Conservation (phyloP, 139 green algal genomes). For the Medakamo hakoo region DNA sequence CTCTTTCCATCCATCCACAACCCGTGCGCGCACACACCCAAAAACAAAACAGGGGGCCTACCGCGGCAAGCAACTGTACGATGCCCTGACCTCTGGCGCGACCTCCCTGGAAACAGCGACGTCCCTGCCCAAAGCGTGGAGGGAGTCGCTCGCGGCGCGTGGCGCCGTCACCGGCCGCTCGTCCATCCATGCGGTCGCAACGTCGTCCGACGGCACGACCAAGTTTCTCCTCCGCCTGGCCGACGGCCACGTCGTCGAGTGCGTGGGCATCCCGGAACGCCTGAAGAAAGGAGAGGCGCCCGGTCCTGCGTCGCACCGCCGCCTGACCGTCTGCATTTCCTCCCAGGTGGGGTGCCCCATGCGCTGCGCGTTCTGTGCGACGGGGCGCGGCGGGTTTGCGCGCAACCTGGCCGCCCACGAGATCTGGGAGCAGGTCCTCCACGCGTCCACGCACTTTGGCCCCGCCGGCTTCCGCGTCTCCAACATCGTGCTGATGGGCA, state of each 20-base stretch:
- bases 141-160: slow-evolving; percentile 22
- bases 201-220: slow-evolving; percentile 52
- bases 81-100: slow-evolving; percentile 41
- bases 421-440: slow-evolving; percentile 84
- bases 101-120: slow-evolving; percentile 27
- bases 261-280: slow-evolving; percentile 67
- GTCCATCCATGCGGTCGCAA: slow-evolving; percentile 2
- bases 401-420: slow-evolving; percentile 81
- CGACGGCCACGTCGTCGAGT: slow-evolving; percentile 78
- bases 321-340: slow-evolving; percentile 89
- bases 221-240: slow-evolving; percentile 88
- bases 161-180: slow-evolving; percentile 1
- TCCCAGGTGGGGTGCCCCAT: slow-evolving; percentile 92
- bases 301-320: background rate
- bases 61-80: slow-evolving; percentile 49
- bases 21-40: too few species aligned
- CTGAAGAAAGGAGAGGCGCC: slow-evolving; percentile 2
- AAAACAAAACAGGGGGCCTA: slow-evolving; percentile 35
- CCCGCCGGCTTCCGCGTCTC: background rate
- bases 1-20: too few species aligned
- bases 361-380: slow-evolving; percentile 95
- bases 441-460: background rate
- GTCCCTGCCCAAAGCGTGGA: slow-evolving; percentile 39
- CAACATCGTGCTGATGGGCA: slow-evolving; percentile 87
- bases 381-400: slow-evolving; percentile 90